These are phyloP conservation scores for Aspergillus oerlinghausenensis DNA, from an alignment of 2,329 filamentous ascomycete genomes.

Conservation along the genomic window DNA sequence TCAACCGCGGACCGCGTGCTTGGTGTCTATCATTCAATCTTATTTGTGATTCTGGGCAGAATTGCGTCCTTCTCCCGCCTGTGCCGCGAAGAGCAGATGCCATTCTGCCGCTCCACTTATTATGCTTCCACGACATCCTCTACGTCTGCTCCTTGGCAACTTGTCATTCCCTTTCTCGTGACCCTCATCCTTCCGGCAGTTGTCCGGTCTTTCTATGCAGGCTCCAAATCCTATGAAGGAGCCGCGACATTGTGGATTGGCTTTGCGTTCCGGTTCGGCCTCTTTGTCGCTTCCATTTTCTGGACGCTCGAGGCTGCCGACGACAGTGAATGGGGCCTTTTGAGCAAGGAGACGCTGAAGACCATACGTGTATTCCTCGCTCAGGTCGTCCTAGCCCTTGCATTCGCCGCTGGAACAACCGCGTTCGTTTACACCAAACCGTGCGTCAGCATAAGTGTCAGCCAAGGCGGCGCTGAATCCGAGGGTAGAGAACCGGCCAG, in stretches of 20 bases:
- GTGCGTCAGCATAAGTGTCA: slow-evolving; percentile 67
- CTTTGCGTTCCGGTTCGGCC: slow-evolving; percentile 68
- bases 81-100: slow-evolving; percentile 98
- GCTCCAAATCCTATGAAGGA: slow-evolving; percentile 83
- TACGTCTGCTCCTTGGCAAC: slow-evolving; percentile 86
- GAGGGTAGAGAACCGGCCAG: slow-evolving; percentile 38
- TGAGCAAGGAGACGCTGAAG: slow-evolving; percentile 63
- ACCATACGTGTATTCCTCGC: slow-evolving; percentile 70
- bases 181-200: slow-evolving; percentile 68
- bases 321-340: slow-evolving; percentile 70
- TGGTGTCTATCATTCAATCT: slow-evolving; percentile 76
- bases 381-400: slow-evolving; percentile 72
- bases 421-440: slow-evolving; percentile 84
- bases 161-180: slow-evolving; percentile 71
- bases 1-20: slow-evolving; percentile 64
- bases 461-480: slow-evolving; percentile 39
- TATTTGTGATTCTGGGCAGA: slow-evolving; percentile 75
- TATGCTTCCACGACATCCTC: slow-evolving; percentile 89
- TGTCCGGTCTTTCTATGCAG: slow-evolving; percentile 75
- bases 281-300: slow-evolving; percentile 72
- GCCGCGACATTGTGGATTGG: slow-evolving; percentile 81
- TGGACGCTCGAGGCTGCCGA: slow-evolving; percentile 89
- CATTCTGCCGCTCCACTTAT: slow-evolving; percentile 90
- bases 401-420: slow-evolving; percentile 76
- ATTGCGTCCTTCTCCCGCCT: slow-evolving; percentile 83